Conservation (phyloP, 768 basidiomycete genomes). For the Mycena olivaceomarginata region DNA sequence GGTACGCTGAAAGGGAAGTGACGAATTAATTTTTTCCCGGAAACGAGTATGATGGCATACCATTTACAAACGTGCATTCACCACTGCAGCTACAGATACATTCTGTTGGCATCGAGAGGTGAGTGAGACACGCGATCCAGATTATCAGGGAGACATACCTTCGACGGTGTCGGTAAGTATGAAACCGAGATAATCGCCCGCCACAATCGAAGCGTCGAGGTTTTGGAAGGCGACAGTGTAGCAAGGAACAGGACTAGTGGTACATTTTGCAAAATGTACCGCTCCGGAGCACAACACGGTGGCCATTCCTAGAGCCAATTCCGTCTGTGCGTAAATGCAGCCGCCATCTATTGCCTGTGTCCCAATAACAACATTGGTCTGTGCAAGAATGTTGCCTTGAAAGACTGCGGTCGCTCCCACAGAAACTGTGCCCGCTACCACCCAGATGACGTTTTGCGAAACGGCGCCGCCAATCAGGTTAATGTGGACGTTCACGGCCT, state of each 20-base stretch:
- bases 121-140: background rate
- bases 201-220: conserved; percentile 34
- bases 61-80: too few relatives aligned
- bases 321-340: conserved; percentile 26
- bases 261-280: conserved; percentile 7
- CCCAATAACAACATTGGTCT: conserved; percentile 10
- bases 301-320: conserved; percentile 6
- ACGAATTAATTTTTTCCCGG: too few relatives aligned
- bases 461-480: conserved; percentile 23
- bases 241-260: conserved; percentile 18
- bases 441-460: conserved; percentile 24
- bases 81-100: conserved; percentile 30
- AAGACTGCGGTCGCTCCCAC: conserved; percentile 16
- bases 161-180: conserved; percentile 37
- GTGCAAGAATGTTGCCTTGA: conserved; percentile 24
- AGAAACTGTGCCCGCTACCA: background rate
- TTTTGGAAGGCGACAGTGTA: conserved; percentile 31
- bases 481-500: conserved; percentile 15
- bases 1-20: conserved; percentile 3
- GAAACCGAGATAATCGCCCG: conserved; percentile 33
- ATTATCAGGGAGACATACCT: conserved; percentile 10
- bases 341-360: conserved; percentile 9
- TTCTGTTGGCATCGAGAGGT: conserved; percentile 1
- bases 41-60: too few relatives aligned
- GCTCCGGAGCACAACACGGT: conserved; percentile 19